These are phyloP conservation scores for Sclerotinia nivalis DNA, from an alignment of 2,329 filamentous ascomycete genomes.

Conservation along the genomic window DNA sequence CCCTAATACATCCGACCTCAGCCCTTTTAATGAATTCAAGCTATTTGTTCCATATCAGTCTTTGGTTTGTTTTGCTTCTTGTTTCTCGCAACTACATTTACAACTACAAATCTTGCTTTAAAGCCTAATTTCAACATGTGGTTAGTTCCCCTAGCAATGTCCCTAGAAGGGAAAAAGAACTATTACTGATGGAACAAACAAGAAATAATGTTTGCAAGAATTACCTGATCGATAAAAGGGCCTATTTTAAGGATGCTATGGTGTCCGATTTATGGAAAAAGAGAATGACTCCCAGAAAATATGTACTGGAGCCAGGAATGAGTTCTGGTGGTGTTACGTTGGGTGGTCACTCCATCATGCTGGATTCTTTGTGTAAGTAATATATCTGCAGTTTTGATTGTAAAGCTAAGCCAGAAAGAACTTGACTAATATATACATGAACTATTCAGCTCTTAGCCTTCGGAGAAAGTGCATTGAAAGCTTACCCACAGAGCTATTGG, in stretches of 20 bases:
- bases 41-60: too few relatives aligned
- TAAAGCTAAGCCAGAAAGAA: neutral
- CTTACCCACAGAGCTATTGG: too few relatives aligned
- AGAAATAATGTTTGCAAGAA: neutral
- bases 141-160: neutral
- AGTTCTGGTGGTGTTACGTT: neutral
- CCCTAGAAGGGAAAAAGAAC: neutral
- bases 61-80: too few relatives aligned
- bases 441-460: neutral
- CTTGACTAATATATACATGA: neutral
- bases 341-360: neutral
- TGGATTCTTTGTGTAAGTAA: neutral
- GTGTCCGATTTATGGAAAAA: neutral
- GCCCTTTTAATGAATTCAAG: too few relatives aligned
- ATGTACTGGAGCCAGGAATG: neutral
- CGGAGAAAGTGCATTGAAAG: neutral
- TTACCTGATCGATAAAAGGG: neutral
- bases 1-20: too few relatives aligned
- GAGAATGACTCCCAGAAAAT: neutral
- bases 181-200: neutral
- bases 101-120: neutral
- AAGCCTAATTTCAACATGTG: neutral
- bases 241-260: neutral
- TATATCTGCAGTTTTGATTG: neutral
- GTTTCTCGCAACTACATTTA: too few relatives aligned